A percentile compares a stretch with the other conserved stretches of the same genome.
Evolutionary conservation across 2,329 filamentous ascomycete species (phyloP).

Genomic region (Ilyonectria robusta): DNA sequence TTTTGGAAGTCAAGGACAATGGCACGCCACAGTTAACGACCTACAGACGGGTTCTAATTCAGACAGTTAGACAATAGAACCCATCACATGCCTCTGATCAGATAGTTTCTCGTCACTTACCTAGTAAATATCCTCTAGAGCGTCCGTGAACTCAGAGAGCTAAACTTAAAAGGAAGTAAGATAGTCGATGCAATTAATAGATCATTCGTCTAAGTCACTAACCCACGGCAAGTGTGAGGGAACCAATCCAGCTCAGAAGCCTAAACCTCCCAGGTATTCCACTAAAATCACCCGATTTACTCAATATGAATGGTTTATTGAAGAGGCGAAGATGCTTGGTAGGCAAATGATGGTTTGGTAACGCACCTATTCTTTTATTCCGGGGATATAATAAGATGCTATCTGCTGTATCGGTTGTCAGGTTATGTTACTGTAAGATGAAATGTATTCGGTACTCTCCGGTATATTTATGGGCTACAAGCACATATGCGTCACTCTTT

Average conservation of each 20-base stretch:
- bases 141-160: neutral
- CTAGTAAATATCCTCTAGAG: conserved; percentile 2
- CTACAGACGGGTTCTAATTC: conserved; percentile 59
- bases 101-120: neutral
- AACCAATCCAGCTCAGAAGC: conserved; percentile 2
- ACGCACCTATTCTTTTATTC: neutral
- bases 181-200: conserved; percentile 4
- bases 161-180: conserved; percentile 9
- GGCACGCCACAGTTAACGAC: conserved; percentile 59
- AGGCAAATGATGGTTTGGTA: conserved; percentile 2
- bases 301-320: conserved; percentile 4
- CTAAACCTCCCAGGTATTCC: neutral
- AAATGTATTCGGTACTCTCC: too few species aligned
- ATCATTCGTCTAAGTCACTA: conserved; percentile 3
- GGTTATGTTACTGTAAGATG: neutral
- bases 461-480: too few species aligned
- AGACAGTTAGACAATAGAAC: conserved; percentile 27
- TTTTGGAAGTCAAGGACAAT: conserved; percentile 61
- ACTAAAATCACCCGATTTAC: neutral
- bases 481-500: too few species aligned
- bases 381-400: neutral
- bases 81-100: neutral
- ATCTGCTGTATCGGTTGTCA: neutral
- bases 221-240: conserved; percentile 4
- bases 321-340: conserved; percentile 4